Conservation (phyloP, 1,139 yeast species). For the Pichia sp. region DNA sequence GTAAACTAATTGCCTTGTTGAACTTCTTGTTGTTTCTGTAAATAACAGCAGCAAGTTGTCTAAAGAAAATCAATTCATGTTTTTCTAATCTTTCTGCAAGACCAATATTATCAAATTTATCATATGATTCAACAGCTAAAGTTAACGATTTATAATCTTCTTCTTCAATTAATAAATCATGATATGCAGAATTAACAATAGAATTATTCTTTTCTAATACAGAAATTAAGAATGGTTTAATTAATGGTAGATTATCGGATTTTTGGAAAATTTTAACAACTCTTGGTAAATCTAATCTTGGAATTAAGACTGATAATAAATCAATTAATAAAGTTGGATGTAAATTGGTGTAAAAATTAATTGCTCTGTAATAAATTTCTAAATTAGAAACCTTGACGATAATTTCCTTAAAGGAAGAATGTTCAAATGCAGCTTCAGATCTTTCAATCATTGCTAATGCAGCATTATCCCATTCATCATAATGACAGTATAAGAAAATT, state of each 20-base stretch:
- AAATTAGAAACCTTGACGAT: slow-evolving; percentile 91
- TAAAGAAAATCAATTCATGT: slow-evolving; percentile 84
- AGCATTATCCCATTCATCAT: slow-evolving; percentile 99
- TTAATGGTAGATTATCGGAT: slow-evolving; percentile 91
- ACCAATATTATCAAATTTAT: slow-evolving; percentile 86
- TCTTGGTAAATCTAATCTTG: slow-evolving; percentile 90
- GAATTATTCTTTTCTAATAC: slow-evolving; percentile 88
- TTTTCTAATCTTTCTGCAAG: slow-evolving; percentile 90
- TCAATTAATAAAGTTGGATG: slow-evolving; percentile 90
- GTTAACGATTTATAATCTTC: slow-evolving; percentile 88
- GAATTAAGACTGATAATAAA: slow-evolving; percentile 75
- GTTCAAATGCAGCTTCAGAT: slow-evolving; percentile 91
- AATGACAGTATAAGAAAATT: slow-evolving; percentile 93
- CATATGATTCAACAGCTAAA: slow-evolving; percentile 82
- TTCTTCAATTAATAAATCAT: slow-evolving; percentile 91
- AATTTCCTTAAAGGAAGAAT: slow-evolving; percentile 86
- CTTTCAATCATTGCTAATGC: slow-evolving; percentile 96
- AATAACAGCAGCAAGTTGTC: slow-evolving; percentile 91
- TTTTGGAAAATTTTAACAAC: slow-evolving; percentile 92
- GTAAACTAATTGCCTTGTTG: slow-evolving; percentile 79
- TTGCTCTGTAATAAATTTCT: slow-evolving; percentile 96
- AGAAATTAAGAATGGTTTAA: slow-evolving; percentile 88
- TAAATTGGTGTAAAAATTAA: slow-evolving; percentile 86
- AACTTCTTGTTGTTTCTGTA: slow-evolving; percentile 93
- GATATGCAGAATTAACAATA: slow-evolving; percentile 91